Evolutionary conservation across 2,329 filamentous ascomycete genomes (phyloP).

Genomic region (Dothideomycetidae sp.): DNA sequence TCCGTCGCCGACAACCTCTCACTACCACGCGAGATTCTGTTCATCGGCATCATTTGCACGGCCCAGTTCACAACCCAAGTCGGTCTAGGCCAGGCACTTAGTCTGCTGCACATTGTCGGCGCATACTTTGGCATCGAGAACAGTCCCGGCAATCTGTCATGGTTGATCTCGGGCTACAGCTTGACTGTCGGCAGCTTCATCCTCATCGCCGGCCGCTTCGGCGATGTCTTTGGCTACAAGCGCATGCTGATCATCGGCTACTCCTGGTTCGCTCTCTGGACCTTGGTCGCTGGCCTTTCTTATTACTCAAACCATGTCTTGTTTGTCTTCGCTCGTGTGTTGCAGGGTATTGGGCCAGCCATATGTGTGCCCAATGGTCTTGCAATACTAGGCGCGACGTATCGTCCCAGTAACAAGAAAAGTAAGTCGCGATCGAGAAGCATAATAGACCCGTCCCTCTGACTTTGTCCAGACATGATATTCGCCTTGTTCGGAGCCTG

Average conservation of each 20-base stretch:
- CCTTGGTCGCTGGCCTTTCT: conserved; percentile 19
- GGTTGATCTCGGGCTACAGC: conserved; percentile 31
- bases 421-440: no score
- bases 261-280: conserved; percentile 28
- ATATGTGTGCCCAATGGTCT: conserved; percentile 26
- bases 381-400: conserved; percentile 23
- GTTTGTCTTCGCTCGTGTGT: conserved; percentile 25
- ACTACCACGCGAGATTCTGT: conserved; percentile 4
- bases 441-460: no score
- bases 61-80: conserved; percentile 8
- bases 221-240: conserved; percentile 32
- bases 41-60: conserved; percentile 4
- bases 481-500: conserved; percentile 26
- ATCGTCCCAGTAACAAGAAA: conserved; percentile 11
- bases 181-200: conserved; percentile 33
- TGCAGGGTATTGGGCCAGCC: conserved; percentile 28
- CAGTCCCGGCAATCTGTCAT: conserved; percentile 29
- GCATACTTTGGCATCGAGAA: conserved; percentile 26
- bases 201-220: conserved; percentile 30
- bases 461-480: no score
- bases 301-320: conserved; percentile 26
- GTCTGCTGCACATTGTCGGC: conserved; percentile 33
- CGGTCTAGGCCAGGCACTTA: conserved; percentile 17
- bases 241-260: conserved; percentile 28
- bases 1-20: background rate